phyloP scores from a whole-genome alignment of 768 basidiomycete species.

The Phanerochaete sordida region DNA sequence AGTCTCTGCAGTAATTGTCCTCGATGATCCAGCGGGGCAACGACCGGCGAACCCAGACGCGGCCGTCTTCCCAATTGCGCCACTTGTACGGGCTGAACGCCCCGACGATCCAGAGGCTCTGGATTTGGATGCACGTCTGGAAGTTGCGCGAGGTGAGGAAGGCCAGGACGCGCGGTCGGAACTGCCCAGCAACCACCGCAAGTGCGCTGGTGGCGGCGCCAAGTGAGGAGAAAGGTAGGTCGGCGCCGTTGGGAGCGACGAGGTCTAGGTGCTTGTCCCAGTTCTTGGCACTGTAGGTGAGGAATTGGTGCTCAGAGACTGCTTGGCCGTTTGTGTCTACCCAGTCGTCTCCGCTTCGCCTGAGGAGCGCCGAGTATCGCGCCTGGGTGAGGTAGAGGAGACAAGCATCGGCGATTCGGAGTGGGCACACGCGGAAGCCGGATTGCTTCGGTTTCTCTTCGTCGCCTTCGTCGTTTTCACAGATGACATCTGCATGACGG shows the following conservation, averaged over 20 bases:
- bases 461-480: background rate
- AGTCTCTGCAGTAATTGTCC: conserved; percentile 18
- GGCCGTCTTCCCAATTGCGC: conserved; percentile 1
- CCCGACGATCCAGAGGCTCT: conserved; percentile 29
- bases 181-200: conserved; percentile 3
- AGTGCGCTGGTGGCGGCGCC: background rate
- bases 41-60: conserved; percentile 10
- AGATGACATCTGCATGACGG: conserved; percentile 16
- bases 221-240: background rate
- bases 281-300: conserved; percentile 28
- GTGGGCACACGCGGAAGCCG: conserved; percentile 12
- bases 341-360: conserved; percentile 18
- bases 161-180: conserved; percentile 7
- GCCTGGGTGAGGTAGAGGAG: conserved; percentile 24
- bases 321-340: conserved; percentile 18
- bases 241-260: background rate
- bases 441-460: background rate
- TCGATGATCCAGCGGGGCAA: conserved; percentile 25
- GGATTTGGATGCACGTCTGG: conserved; percentile 28
- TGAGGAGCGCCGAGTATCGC: conserved; percentile 18
- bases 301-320: conserved; percentile 25
- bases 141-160: conserved; percentile 29
- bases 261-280: conserved; percentile 30
- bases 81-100: conserved; percentile 22
- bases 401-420: conserved; percentile 21